Conservation (phyloP, 768 basidiomycete genomes). For the Agrocybe pediades region DNA sequence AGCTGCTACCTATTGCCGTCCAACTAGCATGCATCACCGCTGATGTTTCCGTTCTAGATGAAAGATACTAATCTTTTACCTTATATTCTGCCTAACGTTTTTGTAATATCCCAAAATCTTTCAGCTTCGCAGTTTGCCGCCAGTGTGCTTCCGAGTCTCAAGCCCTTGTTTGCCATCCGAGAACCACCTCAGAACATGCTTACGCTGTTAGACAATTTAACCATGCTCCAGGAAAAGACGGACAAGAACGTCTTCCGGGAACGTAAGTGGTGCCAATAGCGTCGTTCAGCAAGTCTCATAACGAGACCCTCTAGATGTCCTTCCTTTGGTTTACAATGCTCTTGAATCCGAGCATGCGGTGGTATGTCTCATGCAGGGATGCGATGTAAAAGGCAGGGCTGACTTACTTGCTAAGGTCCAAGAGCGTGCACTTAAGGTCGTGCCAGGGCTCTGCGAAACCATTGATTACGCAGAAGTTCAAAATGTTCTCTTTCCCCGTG, state of each 20-base stretch:
- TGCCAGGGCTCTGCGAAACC: slow-evolving; percentile 88
- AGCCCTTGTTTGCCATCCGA: slow-evolving; percentile 86
- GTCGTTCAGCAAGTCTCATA: too few species aligned
- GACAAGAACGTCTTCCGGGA: slow-evolving; percentile 85
- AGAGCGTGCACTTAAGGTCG: slow-evolving; percentile 82
- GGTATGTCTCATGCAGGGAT: slow-evolving; percentile 39
- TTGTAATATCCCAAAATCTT: slow-evolving; percentile 80
- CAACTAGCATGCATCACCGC: not conserved
- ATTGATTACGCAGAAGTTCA: slow-evolving; percentile 97
- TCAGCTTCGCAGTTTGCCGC: slow-evolving; percentile 79
- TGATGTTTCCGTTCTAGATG: slow-evolving; percentile 52
- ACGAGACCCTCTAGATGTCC: slow-evolving; percentile 70
- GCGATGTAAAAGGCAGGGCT: not conserved
- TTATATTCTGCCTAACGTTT: slow-evolving; percentile 95
- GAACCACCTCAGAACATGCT: slow-evolving; percentile 99
- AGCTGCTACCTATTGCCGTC: slow-evolving; percentile 7
- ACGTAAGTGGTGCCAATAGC: slow-evolving; percentile 75
- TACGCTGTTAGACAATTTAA: slow-evolving; percentile 87
- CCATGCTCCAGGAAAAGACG: slow-evolving; percentile 87
- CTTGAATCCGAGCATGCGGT: slow-evolving; percentile 92
- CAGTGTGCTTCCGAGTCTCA: slow-evolving; percentile 82
- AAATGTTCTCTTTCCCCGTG: slow-evolving; percentile 84
- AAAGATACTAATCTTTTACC: slow-evolving; percentile 93
- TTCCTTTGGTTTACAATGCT: slow-evolving; percentile 94
- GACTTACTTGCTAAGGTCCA: slow-evolving; percentile 60